Conservation (phyloP, 2,329 filamentous ascomycete species). For the Alternaria arborescens region DNA sequence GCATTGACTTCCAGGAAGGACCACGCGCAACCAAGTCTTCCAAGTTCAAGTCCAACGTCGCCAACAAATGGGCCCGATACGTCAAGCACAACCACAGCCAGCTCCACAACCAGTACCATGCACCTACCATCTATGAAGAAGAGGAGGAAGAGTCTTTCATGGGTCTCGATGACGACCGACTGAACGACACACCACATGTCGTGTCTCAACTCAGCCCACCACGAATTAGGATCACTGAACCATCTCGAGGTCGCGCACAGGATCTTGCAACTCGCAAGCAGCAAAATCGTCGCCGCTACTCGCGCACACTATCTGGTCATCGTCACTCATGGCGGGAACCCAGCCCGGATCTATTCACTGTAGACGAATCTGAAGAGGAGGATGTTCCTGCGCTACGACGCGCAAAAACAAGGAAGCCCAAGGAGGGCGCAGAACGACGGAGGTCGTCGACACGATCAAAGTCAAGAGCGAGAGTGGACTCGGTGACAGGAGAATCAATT, state of each 20-base stretch:
- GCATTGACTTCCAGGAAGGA: constrained; percentile 46
- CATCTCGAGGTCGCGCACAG: constrained; percentile 48
- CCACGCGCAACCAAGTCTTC: constrained; percentile 43
- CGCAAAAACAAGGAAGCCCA: constrained; percentile 43
- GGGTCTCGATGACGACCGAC: constrained; percentile 47
- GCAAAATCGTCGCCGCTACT: constrained; percentile 42
- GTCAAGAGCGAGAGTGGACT: constrained; percentile 37
- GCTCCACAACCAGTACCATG: constrained; percentile 47
- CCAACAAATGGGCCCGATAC: constrained; percentile 53
- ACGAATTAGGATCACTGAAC: constrained; percentile 41
- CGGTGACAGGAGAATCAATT: constrained; percentile 40
- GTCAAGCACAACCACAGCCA: constrained; percentile 47
- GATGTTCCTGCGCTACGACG: constrained; percentile 36
- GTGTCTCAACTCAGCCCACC: constrained; percentile 42
- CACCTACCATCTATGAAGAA: constrained; percentile 35
- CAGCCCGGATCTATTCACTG: constrained; percentile 53
- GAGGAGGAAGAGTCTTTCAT: constrained; percentile 51
- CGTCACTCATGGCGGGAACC: constrained; percentile 55
- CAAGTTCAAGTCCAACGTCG: constrained; percentile 51
- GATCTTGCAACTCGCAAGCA: constrained; percentile 45
- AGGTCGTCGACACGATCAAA: constrained; percentile 44
- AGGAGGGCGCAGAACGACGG: constrained; percentile 47
- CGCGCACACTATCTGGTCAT: constrained; percentile 50
- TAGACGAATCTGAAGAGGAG: constrained; percentile 53
- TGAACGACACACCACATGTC: constrained; percentile 42